These are phyloP conservation scores for Steccherinum ochraceum DNA, from an alignment of 768 basidiomycete genomes.

Conservation along the genomic window DNA sequence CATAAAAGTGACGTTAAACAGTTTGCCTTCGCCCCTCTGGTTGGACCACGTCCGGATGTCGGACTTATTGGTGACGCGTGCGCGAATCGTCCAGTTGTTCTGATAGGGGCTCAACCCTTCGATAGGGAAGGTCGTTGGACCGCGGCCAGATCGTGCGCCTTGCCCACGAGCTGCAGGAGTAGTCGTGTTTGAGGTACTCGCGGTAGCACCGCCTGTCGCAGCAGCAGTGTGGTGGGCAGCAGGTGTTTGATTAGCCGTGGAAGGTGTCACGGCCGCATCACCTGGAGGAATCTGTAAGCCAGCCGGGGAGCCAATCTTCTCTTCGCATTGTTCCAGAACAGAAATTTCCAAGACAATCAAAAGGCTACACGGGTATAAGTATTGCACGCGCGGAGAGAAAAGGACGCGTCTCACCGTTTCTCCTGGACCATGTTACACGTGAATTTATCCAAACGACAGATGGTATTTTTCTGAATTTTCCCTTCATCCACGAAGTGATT, in stretches of 20 bases:
- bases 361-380: conserved; percentile 62
- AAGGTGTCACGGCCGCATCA: conserved; percentile 20
- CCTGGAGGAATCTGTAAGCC: conserved; percentile 28
- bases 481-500: conserved; percentile 68
- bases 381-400: too few species aligned
- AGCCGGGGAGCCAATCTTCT: conserved; percentile 67
- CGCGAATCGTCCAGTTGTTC: conserved; percentile 98
- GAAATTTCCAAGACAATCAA: conserved; percentile 72
- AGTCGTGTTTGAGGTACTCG: background rate
- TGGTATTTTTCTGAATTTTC: conserved; percentile 53
- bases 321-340: conserved; percentile 42
- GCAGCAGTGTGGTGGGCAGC: conserved; percentile 10
- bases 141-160: conserved; percentile 15
- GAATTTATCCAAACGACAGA: conserved; percentile 68
- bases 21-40: conserved; percentile 84
- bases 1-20: conserved; percentile 91
- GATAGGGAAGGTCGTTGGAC: conserved; percentile 64
- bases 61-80: conserved; percentile 82
- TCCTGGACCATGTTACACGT: conserved; percentile 81
- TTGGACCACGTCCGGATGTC: conserved; percentile 92
- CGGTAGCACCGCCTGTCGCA: conserved; percentile 3
- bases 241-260: conserved; percentile 19
- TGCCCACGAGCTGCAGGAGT: conserved; percentile 3
- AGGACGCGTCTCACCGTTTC: conserved; percentile 56
- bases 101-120: conserved; percentile 95